Evolutionary conservation across 371 early-diverging fungal genomes (phyloP), one percentile per base, ranked within the genome.

Genomic region (Choanephora cucurbitarum): DNA sequence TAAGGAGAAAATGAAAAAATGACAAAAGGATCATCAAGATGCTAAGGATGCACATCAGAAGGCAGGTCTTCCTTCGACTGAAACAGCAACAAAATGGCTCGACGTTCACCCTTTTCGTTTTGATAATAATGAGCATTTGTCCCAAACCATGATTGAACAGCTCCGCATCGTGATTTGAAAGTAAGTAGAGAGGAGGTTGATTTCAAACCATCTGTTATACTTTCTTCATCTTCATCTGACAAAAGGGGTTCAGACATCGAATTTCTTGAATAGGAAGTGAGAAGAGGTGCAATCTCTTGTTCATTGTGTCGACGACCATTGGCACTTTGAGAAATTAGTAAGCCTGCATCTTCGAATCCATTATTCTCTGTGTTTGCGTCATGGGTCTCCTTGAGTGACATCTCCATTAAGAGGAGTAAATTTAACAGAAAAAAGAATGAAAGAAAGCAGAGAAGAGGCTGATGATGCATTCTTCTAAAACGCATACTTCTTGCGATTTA

Each of bases 1-100:
- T 2, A 55, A 39, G 22, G 55, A 52, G 15, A 62, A 62, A 24
- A 56, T 15, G n/a, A 47, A 24, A 33, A 56, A 62, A n/a, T n/a
- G 4, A 44, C 39, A 11, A 34, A 2, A 3, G 55, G 15, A 37
- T 50, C 7, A 56, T 3, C 1, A 62, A 5, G 19, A 22, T 28
- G 8, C 28, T 22, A 10, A 47, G 5, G 5, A 39, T n/a, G 15
- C 61, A 55, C 31, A 31, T 22, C 9, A 48, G 13, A 17, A 45
- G 19, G 11, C 31, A 49, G 6, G 15, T 34, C 22, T 57, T 57
- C 14, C 22, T 19, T n/a, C 31, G n/a, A 10, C 4, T 19, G 19
- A 19, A 9, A 1, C 14, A 28, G 28, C 28, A 28, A n/a, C n/a
- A n/a, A n/a, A 28, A 7, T 28, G 3, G 28, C 7, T 28, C 28